These are phyloP conservation scores for Neurospora hispaniola DNA, from an alignment of 495 filamentous ascomycete genomes.

Conservation along the genomic window DNA sequence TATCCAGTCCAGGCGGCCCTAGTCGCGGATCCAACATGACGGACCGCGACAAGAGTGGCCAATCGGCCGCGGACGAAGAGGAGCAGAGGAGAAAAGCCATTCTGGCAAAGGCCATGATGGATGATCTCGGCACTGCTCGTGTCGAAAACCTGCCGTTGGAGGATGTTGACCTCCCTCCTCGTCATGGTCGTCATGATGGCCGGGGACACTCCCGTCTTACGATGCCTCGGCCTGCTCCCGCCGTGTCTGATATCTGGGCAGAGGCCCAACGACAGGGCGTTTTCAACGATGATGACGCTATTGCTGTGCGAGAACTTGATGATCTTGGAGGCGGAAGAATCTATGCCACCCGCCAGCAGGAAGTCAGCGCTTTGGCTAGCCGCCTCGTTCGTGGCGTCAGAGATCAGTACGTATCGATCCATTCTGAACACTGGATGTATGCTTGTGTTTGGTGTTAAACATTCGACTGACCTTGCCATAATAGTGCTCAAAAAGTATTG, in stretches of 20 bases:
- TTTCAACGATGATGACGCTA: constrained; percentile 21
- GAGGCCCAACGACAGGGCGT: not conserved
- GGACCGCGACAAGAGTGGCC: not conserved
- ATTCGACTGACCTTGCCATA: not conserved
- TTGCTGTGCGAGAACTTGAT: constrained; percentile 14
- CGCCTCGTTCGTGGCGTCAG: not conserved
- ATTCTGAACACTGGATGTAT: not conserved
- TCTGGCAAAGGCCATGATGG: not conserved
- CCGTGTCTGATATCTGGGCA: not conserved
- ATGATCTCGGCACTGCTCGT: constrained; percentile 10
- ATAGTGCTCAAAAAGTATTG: not conserved
- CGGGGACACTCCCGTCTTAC: not conserved
- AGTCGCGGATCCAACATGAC: not conserved
- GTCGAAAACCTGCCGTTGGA: constrained; percentile 9
- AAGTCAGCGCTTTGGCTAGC: not conserved
- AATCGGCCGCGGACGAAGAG: not conserved
- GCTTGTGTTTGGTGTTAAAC: not conserved
- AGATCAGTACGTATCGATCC: not conserved
- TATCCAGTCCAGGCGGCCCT: not conserved
- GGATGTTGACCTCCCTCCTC: not conserved
- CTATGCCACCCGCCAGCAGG: constrained; percentile 4
- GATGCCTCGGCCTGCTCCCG: not conserved
- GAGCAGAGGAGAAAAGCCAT: not conserved
- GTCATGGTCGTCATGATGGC: not conserved
- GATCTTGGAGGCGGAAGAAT: constrained; percentile 17